A percentile compares a stretch with the other conserved stretches of the same genome.
Conservation (phyloP, 495 filamentous ascomycete genomes). For the Aspergillus funiculosus region DNA sequence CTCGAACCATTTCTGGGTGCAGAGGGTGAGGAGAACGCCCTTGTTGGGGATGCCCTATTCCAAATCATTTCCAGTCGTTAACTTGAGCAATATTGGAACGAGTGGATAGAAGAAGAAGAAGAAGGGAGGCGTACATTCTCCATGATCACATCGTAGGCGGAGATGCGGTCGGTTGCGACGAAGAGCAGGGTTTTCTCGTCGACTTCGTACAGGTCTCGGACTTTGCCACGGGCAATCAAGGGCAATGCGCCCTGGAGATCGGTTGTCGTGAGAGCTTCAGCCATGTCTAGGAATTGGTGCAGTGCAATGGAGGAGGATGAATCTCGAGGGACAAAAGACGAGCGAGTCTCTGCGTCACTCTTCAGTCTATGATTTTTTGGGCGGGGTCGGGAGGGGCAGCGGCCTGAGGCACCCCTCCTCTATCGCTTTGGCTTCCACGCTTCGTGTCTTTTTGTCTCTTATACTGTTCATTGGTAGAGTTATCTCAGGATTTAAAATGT, state of each 20-base stretch:
- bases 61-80: no score
- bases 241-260: slow-evolving; percentile 51
- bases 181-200: slow-evolving; percentile 76
- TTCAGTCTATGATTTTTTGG: neutral
- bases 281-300: slow-evolving; percentile 28
- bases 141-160: slow-evolving; percentile 90
- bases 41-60: slow-evolving; percentile 83
- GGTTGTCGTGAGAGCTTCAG: slow-evolving; percentile 44
- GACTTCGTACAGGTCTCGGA: slow-evolving; percentile 74
- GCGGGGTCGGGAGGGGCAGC: no score
- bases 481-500: no score
- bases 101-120: neutral
- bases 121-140: slow-evolving; percentile 52
- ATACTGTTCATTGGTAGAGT: no score
- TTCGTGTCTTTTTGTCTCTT: no score
- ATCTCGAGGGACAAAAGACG: neutral
- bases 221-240: slow-evolving; percentile 64
- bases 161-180: slow-evolving; percentile 86
- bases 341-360: slow-evolving; percentile 1
- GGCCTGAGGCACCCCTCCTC: neutral
- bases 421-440: no score
- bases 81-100: slow-evolving; percentile 1
- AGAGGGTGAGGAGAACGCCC: slow-evolving; percentile 75
- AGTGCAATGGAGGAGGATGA: neutral
- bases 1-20: slow-evolving; percentile 81